These are phyloP conservation scores for Aureobasidium sp. DNA, from an alignment of 2,329 filamentous ascomycete genomes.

Conservation along the genomic window DNA sequence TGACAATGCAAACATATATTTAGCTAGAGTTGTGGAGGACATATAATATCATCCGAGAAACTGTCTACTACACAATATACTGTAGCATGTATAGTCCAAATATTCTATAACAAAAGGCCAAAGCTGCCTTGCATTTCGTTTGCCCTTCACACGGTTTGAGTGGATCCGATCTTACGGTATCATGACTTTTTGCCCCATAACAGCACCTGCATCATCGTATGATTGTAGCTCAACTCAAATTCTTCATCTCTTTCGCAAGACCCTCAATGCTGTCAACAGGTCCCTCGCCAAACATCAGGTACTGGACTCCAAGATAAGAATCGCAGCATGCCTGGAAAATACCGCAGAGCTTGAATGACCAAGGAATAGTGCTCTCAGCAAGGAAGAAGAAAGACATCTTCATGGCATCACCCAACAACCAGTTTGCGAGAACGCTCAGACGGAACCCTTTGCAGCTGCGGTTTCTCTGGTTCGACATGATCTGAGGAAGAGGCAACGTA, in stretches of 20 bases:
- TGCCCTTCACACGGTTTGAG: neutral
- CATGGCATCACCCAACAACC: constrained; percentile 72
- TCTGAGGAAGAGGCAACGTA: constrained; percentile 71
- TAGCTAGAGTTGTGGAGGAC: neutral
- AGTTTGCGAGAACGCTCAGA: constrained; percentile 64
- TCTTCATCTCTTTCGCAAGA: constrained; percentile 14
- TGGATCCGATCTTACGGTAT: neutral
- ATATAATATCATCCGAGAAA: neutral
- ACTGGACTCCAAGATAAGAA: constrained; percentile 64
- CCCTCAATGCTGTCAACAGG: constrained; percentile 20
- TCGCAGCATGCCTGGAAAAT: constrained; percentile 75
- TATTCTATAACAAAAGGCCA: neutral
- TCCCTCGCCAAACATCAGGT: constrained; percentile 57
- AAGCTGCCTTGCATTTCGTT: neutral
- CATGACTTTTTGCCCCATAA: no score
- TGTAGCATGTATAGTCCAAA: neutral
- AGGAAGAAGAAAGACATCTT: constrained; percentile 75
- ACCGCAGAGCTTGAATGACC: constrained; percentile 74
- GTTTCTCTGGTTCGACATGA: constrained; percentile 58
- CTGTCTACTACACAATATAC: neutral
- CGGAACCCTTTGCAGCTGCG: constrained; percentile 70
- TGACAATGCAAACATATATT: neutral
- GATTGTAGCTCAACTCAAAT: neutral
- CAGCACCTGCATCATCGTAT: neutral
- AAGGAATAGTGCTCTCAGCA: constrained; percentile 58